phyloP scores from a whole-genome alignment of 257 asterid genomes.

The Euphrasia confusa region DNA sequence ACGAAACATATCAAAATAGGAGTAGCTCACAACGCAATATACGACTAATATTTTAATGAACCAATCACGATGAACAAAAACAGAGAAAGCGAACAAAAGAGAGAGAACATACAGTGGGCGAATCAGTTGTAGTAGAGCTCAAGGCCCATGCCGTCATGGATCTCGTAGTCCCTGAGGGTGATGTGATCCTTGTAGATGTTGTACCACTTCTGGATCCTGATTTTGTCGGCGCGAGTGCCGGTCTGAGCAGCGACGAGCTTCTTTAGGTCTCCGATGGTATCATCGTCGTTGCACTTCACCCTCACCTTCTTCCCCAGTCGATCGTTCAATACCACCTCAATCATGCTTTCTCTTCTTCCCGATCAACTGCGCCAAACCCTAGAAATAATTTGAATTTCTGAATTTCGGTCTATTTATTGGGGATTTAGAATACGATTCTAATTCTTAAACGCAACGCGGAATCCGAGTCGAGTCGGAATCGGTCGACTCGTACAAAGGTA shows the following conservation, averaged over 20 bases:
- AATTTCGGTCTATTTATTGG: neutral
- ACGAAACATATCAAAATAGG: too few species aligned
- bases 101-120: too few species aligned
- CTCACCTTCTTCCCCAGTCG: slow-evolving; percentile 87
- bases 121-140: slow-evolving; percentile 72
- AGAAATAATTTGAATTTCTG: neutral
- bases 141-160: slow-evolving; percentile 89
- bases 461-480: too few species aligned
- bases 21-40: too few species aligned
- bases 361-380: slow-evolving; percentile 13
- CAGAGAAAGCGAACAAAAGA: too few species aligned
- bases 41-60: too few species aligned
- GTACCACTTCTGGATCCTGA: slow-evolving; percentile 86
- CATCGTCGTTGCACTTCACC: slow-evolving; percentile 91
- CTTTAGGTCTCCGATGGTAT: slow-evolving; percentile 85
- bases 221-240: slow-evolving; percentile 79
- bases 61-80: too few species aligned
- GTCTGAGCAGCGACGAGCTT: slow-evolving; percentile 93
- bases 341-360: slow-evolving; percentile 26
- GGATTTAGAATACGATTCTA: too few species aligned
- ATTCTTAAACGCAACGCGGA: too few species aligned
- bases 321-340: slow-evolving; percentile 77
- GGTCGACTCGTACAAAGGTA: too few species aligned
- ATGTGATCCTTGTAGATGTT: slow-evolving; percentile 77
- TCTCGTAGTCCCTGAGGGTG: slow-evolving; percentile 74